These are phyloP conservation scores for Tolypocladium tropicale DNA, from an alignment of 2,329 filamentous ascomycete genomes.

Conservation along the genomic window DNA sequence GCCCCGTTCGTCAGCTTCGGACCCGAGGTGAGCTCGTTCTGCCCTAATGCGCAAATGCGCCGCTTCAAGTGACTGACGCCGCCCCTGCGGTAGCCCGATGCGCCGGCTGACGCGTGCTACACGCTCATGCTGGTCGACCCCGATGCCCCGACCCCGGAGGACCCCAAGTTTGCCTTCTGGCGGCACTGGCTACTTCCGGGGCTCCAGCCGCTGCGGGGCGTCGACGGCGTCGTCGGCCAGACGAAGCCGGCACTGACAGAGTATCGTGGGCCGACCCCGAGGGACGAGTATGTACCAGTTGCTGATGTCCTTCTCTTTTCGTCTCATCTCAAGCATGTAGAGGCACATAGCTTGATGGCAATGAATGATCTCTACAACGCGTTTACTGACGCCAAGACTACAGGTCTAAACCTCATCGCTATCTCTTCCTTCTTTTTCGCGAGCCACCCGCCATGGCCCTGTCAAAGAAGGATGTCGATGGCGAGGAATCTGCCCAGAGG, in stretches of 20 bases:
- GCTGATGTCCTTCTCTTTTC: neutral
- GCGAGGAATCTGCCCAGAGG: constrained; percentile 34
- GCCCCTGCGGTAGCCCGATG: neutral
- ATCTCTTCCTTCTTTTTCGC: constrained; percentile 33
- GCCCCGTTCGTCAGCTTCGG: constrained; percentile 3
- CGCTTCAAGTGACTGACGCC: too few species aligned
- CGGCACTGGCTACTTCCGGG: constrained; percentile 40
- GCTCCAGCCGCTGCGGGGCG: constrained; percentile 18
- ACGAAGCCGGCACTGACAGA: constrained; percentile 26
- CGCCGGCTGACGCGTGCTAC: constrained; percentile 23
- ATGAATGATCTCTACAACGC: neutral
- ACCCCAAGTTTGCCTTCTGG: constrained; percentile 45
- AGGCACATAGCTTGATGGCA: neutral
- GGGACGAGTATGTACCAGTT: constrained; percentile 32
- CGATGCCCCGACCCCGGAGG: constrained; percentile 43
- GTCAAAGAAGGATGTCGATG: constrained; percentile 31
- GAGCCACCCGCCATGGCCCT: constrained; percentile 25
- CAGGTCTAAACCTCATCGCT: constrained; percentile 37
- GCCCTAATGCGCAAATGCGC: too few species aligned
- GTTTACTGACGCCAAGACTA: neutral
- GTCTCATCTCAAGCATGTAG: neutral
- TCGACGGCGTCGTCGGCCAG: constrained; percentile 12
- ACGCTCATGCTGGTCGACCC: constrained; percentile 41
- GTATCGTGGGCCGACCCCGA: constrained; percentile 33
- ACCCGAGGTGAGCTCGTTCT: constrained; percentile 3